Evolutionary conservation across 2,329 filamentous ascomycete genomes (phyloP), one percentile per base, ranked within the genome.

Genomic region (Sclerotinia minor): DNA sequence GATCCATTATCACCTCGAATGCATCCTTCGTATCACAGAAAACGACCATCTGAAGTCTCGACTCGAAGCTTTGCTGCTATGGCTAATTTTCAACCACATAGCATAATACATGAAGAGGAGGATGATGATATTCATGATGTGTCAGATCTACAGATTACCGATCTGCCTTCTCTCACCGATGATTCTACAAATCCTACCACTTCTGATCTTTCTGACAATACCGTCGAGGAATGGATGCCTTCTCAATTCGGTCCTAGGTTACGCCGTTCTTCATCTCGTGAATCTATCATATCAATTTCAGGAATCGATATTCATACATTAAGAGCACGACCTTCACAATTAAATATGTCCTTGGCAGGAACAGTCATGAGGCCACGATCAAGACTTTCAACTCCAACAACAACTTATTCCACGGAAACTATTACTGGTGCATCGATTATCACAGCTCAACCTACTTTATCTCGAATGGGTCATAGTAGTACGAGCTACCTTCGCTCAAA

Each of bases 301-400:
- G 93, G 92, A 2, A 89, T 97, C 77, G 94, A 97, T 76, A 96
- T 97, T 61, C 93, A 96, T 77, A 93, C 91, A 0, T 83, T 96
- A 5, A 89, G 89, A 74, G 84, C 85, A 1, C 86, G 91, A 5
- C 92, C 92, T 0, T 92, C 90, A 45, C 92, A 96, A 74, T 84
- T 95, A 68, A 86, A 89, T 24, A 81, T 77, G 44, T 81, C 29
- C 75, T 87, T 70, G 77, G 83, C 19, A 38, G 24, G 63, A 81
- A 84, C 68, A 82, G 81, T 67, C 81, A 82, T 76, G 65, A 76
- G 80, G 54, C 79, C 81, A 44, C 82, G 82, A 67, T 80, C 80
- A 21, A 81, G 82, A 64, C 80, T 84, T 71, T 77, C 81, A 15
- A 76, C 80, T 59, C 74, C 81, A 70, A 71, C 79, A 60, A 75